phyloP scores from a whole-genome alignment of 139 green algal genomes.

The Closterium sp. region DNA sequence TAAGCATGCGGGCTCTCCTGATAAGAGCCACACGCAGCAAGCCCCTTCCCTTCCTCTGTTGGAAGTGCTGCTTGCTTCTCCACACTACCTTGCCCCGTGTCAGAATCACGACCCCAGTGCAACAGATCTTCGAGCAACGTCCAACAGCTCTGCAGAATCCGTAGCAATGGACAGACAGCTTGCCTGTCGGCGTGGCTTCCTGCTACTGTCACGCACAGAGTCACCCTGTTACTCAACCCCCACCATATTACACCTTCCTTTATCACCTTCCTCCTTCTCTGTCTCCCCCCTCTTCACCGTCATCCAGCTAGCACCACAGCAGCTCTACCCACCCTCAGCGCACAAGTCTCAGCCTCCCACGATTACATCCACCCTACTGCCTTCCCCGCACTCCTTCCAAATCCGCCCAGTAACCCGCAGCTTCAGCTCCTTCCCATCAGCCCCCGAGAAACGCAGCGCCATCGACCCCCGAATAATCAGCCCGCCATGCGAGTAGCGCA shows the following conservation, averaged over 20 bases:
- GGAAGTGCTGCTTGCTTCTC: not conserved
- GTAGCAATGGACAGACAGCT: too few relatives aligned
- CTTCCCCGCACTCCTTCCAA: constrained; percentile 21
- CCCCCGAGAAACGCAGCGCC: constrained; percentile 36
- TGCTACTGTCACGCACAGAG: too few relatives aligned
- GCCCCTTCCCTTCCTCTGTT: not conserved
- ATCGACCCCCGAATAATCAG: constrained; percentile 35
- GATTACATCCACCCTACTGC: too few relatives aligned
- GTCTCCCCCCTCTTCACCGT: too few relatives aligned
- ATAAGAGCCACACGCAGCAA: not conserved
- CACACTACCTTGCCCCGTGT: not conserved
- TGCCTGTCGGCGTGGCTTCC: too few relatives aligned
- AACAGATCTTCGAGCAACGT: too few relatives aligned
- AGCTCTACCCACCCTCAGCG: too few relatives aligned
- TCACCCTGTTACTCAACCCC: too few relatives aligned
- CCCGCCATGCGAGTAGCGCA: constrained; percentile 29
- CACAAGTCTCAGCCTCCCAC: too few relatives aligned
- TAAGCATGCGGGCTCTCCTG: not conserved
- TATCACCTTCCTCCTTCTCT: not conserved
- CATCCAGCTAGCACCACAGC: too few relatives aligned
- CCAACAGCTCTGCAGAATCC: too few relatives aligned
- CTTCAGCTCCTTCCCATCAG: constrained; percentile 43
- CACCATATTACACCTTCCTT: not conserved
- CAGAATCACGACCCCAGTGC: not conserved
- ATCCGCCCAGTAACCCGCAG: constrained; percentile 31